phyloP scores from a whole-genome alignment of 129 eudicot species.

The Lonicera japonica region DNA sequence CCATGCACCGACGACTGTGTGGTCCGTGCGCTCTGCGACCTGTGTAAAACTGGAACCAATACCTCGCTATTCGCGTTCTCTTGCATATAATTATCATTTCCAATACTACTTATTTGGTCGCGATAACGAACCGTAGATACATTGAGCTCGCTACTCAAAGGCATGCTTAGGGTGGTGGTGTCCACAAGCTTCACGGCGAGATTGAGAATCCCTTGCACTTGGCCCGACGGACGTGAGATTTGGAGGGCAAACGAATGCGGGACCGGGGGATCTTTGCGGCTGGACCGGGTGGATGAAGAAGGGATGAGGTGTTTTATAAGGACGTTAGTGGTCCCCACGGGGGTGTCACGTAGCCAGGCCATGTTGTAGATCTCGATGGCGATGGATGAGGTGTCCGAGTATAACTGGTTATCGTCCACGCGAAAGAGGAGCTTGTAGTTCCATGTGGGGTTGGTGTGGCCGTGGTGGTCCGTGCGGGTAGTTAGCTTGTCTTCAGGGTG shows the following conservation, averaged over 20 bases:
- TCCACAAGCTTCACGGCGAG: constrained; percentile 5
- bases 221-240: constrained; percentile 16
- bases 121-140: not conserved
- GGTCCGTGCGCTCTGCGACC: not conserved
- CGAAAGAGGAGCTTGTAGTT: constrained; percentile 35
- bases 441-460: constrained; percentile 52
- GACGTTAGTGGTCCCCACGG: constrained; percentile 16
- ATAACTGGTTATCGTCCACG: not conserved
- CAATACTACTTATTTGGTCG: too few species aligned
- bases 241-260: constrained; percentile 2
- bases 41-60: not conserved
- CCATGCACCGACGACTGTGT: too few species aligned
- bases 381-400: constrained; percentile 5
- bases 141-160: not conserved
- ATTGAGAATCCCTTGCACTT: constrained; percentile 23
- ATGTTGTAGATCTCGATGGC: constrained; percentile 23
- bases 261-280: too few species aligned
- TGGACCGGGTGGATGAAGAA: not conserved
- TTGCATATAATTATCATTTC: too few species aligned
- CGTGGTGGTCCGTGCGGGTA: constrained; percentile 36
- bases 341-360: constrained; percentile 28
- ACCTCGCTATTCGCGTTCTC: too few species aligned
- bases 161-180: constrained; percentile 5
- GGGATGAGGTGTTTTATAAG: constrained; percentile 13
- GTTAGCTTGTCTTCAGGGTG: constrained; percentile 33